These are phyloP conservation scores for Pterulicium gracile DNA, from an alignment of 1,284 basidiomycete species.

Conservation along the genomic window DNA sequence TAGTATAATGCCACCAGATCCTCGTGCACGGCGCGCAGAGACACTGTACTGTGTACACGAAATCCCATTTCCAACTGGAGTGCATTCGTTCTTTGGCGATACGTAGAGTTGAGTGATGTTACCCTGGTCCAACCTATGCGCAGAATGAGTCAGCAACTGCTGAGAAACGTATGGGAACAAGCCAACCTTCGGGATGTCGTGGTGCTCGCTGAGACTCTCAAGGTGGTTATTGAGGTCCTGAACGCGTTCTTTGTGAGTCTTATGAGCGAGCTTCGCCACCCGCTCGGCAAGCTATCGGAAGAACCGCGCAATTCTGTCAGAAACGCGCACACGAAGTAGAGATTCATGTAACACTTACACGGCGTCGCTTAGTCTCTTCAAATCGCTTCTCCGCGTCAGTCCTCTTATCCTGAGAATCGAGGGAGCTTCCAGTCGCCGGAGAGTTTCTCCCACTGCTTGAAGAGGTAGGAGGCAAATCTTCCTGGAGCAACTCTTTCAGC, in stretches of 20 bases:
- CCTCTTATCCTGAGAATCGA: conserved; percentile 27
- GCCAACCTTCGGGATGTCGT: conserved; percentile 83
- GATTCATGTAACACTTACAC: conserved; percentile 43
- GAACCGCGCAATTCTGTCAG: conserved; percentile 5
- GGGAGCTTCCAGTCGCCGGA: conserved; percentile 35
- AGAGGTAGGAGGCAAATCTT: conserved; percentile 36
- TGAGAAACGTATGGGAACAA: conserved; percentile 10
- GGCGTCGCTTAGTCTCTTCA: conserved; percentile 73
- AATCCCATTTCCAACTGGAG: too few species aligned
- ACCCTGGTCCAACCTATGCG: conserved; percentile 76
- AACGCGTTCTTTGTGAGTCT: conserved; percentile 94
- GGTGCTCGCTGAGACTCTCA: conserved; percentile 83
- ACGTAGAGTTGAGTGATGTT: too few species aligned
- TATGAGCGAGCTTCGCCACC: conserved; percentile 72
- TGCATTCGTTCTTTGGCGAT: too few species aligned
- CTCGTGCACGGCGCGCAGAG: too few species aligned
- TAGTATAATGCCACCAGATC: too few species aligned
- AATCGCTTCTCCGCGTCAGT: conserved; percentile 89
- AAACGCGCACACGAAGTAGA: not conserved
- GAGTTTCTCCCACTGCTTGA: conserved; percentile 50
- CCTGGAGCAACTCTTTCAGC: conserved; percentile 37
- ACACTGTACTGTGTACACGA: too few species aligned
- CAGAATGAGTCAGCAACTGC: conserved; percentile 16
- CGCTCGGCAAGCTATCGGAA: conserved; percentile 60
- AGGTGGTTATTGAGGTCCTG: conserved; percentile 86